Evolutionary conservation across 106 monocot genomes (phyloP), one percentile per base, ranked within the genome.

Genomic region (Narthecium ossifragum): DNA sequence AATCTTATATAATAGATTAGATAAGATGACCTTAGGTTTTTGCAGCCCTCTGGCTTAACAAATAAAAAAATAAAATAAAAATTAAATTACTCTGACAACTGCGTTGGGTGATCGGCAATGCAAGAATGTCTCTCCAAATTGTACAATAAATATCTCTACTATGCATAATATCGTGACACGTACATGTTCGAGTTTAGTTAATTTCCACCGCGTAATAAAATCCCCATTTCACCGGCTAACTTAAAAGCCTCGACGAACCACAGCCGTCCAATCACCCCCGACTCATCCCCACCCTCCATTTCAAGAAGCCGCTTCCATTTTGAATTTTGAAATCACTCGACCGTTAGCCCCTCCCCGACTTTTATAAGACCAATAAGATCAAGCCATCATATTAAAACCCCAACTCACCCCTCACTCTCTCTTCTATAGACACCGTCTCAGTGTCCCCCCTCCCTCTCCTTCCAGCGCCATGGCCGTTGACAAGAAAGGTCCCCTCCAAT

Each of bases 401-500:
- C 32, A 2, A 32, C 23, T 13, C 15, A 4, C 17, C 2, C 22
- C 46, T 32, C 25, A 64, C 31, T 2, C 47, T 59, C 36, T 20
- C 7, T 49, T 49, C n/a, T 5, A 49, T 26, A 3, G 68, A 75
- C 81, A 73, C 77, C 55, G 64, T 36, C 82, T 73, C 73, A 17
- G 77, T 77, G 77, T 82, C 33, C 31, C 46, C 65, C 32, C 43
- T 53, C 58, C 36, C 65, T 29, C 55, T 31, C 27, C 30, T 53
- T 8, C 6, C 49, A n/a, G n/a, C 53, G 34, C 66, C 71, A 79
- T 75, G 82, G 71, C 68, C 33, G 30, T 50, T 51, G 69, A 55
- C n/a, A 53, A 61, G 66, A 86, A 70, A 62, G 70, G 75, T 8
- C 96, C 96, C 13, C 84, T 96, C 65, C 86, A 84, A 21, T 68